Conservation (phyloP, 2,329 filamentous ascomycete species). For the Septoria petroselini region DNA sequence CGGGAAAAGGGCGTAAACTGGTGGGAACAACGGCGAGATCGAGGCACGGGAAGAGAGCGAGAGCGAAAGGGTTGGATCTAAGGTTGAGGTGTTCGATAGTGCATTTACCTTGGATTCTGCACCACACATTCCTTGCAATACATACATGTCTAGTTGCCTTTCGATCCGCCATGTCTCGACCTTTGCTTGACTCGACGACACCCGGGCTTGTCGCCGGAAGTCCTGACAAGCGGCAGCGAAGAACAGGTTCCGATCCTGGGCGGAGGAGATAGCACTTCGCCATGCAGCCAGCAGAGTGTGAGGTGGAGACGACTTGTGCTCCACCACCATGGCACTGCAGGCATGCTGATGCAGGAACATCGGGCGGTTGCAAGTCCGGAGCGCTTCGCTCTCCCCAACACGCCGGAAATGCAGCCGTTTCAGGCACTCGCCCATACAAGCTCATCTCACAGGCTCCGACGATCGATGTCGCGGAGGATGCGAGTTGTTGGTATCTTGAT, state of each 20-base stretch:
- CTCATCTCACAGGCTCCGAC: too few species aligned
- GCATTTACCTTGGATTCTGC: constrained; percentile 3
- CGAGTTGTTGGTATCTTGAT: too few species aligned
- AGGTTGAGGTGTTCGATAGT: background rate
- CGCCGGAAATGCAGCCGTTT: background rate
- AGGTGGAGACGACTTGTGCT: background rate
- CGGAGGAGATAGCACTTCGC: too few species aligned
- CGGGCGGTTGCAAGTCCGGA: background rate
- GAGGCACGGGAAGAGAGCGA: constrained; percentile 19
- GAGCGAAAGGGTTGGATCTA: constrained; percentile 31
- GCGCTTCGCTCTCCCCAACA: background rate
- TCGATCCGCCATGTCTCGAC: too few species aligned
- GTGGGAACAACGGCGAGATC: constrained; percentile 26
- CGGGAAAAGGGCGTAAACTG: constrained; percentile 28
- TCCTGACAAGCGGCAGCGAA: too few species aligned
- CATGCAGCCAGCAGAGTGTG: too few species aligned
- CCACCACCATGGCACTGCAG: constrained; percentile 8
- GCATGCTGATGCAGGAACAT: constrained; percentile 6
- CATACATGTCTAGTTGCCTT: too few species aligned
- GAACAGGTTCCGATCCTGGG: too few species aligned
- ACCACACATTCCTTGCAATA: background rate
- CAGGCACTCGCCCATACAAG: too few species aligned
- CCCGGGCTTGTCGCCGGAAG: too few species aligned
- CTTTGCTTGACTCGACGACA: too few species aligned
- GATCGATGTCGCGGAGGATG: too few species aligned